Base-by-base conservation (phyloP, 768 basidiomycete species). In the Pleurotus eryngii region DNA sequence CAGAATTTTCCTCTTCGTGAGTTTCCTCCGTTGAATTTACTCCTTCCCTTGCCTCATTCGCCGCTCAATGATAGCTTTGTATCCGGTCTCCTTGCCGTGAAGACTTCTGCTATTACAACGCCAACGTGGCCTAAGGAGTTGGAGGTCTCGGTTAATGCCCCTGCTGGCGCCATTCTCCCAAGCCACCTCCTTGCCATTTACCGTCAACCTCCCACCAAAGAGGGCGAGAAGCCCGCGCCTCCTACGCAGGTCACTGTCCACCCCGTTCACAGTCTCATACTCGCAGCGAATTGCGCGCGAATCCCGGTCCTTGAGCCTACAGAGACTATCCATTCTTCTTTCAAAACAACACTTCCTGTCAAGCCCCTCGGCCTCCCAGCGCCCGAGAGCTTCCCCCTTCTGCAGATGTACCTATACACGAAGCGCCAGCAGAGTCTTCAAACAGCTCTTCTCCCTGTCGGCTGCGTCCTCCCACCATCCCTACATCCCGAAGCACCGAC, bases 341-440 rank as follows among this genome's bases (percentile, higher is more conserved):
- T 67, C 56, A 72, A 69, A 45, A 63, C 83, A 53, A 72, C 70
- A 26, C 68, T 88, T 6, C 90, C 90, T 27, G 75, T 92, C 48
- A 78, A 84, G 50, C 79, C 82, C 0, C 69, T 93, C 38, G 75
- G 77, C 39, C 70, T 93, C 9, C 87, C 89, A 1, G 80, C 80
- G 4, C 85, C 88, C 8, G 69, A 75, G 2, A 79, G 81, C 9
- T 92, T 86, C 74, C 74, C 82, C 2, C 69, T 76, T 30, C 74
- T 93, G 26, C 76, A 81, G 53, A 68, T 76, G 11, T 92, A 82
- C 74, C 76, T 92, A 55, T 91, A 92, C 71, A 84, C 81, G 9
- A 85, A 84, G 58, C 74, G 81, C 53, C 59, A 76, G 0, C 67
- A 75, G n/a, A 63, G 65, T 39, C 76, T 93, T 20, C 74, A 89